Base-by-base conservation (phyloP, 257 asterid species). In the Solanum dulcamara region DNA sequence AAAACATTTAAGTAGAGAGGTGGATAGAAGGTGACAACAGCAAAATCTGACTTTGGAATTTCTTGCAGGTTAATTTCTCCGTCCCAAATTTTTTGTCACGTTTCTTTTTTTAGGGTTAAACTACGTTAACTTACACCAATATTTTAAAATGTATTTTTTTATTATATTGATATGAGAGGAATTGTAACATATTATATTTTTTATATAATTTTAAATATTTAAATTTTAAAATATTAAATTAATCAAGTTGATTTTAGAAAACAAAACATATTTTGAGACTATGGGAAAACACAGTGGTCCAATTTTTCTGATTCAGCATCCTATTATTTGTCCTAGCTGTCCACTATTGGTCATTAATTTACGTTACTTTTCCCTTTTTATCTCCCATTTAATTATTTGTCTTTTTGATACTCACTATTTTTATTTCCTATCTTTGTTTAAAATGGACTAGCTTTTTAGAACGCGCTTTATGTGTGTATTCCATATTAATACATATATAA, bases 71-170 rank as follows among this genome's bases (percentile, higher is more conserved):
- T 12, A 24, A 0, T 13, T 55, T 20, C 10, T 59, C 30, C 15
- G 1, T 0, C 2, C 0, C 1, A n/a, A 59, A 59, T 18, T 59
- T n/a, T 59, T 59, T 0, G 3, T n/a, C 30, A 10, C 0, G 7
- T 57, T n/a, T 4, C 5, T n/a, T 24, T 59, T n/a, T 24, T 59
- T 11, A 24, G 7, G 2, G 1, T 59, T 24, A n/a, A n/a, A 53
- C 7, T 59, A 4, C 1, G 11, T 59, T 11, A 6, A 60, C 8
- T n/a, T 4, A 24, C 3, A 60, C 2, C 1, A 60, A 11, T 46
- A n/a, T n/a, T n/a, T 60, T 26, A 26, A 11, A 5, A 59, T 10
- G 1, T 24, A 20, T 10, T 4, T 26, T 24, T 60, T 60, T 28
- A 14, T 2, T 5, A 26, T 24, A 11, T 60, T 26, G 1, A 26